Conservation (phyloP, 2,329 filamentous ascomycete genomes). For the Colletotrichum sansevieriae region DNA sequence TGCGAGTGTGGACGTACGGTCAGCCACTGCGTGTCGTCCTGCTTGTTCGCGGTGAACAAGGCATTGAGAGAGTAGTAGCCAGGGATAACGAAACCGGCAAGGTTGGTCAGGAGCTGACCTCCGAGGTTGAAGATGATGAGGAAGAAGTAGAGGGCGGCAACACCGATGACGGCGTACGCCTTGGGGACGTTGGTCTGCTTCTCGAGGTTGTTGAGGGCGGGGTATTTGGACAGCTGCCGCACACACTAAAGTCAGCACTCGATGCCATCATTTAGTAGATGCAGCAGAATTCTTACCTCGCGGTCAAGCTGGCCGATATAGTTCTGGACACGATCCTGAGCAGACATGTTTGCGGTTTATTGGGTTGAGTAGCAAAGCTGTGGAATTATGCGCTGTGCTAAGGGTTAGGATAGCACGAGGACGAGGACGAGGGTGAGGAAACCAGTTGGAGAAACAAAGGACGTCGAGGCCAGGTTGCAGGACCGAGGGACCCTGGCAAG, state of each 20-base stretch:
- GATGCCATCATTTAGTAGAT: slow-evolving; percentile 9
- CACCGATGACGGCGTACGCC: slow-evolving; percentile 83
- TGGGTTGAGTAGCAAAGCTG: slow-evolving; percentile 41
- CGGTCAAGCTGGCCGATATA: slow-evolving; percentile 85
- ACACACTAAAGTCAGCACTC: slow-evolving; percentile 16
- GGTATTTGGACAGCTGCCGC: slow-evolving; percentile 85
- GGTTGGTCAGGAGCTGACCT: slow-evolving; percentile 88
- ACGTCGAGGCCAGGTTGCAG: slow-evolving; percentile 38
- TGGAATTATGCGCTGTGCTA: slow-evolving; percentile 41
- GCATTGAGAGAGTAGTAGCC: slow-evolving; percentile 87
- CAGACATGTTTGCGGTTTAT: slow-evolving; percentile 70
- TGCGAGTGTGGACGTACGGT: slow-evolving; percentile 65
- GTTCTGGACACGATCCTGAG: slow-evolving; percentile 81
- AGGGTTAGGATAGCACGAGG: slow-evolving; percentile 32
- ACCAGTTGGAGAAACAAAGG: background rate
- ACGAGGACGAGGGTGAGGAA: background rate
- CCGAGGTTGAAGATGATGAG: slow-evolving; percentile 94
- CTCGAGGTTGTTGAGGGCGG: slow-evolving; percentile 86
- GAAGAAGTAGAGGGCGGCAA: slow-evolving; percentile 87
- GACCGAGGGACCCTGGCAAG: slow-evolving; percentile 20
- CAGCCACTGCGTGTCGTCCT: slow-evolving; percentile 86
- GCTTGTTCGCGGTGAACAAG: slow-evolving; percentile 77
- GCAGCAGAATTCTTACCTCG: slow-evolving; percentile 67
- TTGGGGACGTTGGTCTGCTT: slow-evolving; percentile 86
- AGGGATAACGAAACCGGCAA: slow-evolving; percentile 85